Base-by-base conservation (phyloP, 306 rosid species). In the Vigna unguiculata region DNA sequence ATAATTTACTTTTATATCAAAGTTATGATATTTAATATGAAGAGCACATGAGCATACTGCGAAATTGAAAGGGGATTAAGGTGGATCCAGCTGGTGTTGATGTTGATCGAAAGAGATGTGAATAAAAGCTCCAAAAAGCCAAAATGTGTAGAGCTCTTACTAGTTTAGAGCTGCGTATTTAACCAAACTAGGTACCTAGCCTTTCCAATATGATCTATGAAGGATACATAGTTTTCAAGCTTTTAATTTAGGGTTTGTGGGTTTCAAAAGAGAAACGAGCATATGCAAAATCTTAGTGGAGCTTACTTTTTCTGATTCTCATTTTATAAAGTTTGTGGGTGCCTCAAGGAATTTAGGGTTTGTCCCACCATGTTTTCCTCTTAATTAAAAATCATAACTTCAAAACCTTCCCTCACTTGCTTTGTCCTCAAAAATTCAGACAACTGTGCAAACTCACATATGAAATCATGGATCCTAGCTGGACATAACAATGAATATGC, bases 341-440 rank as follows among this genome's bases (percentile, higher is more conserved):
- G 75, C 79, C 82, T 43, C 70, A 46, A 36, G 78, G 81, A 83
- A 83, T 77, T 79, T 67, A 36, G 34, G 12, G 65, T 40, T 68
- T 41, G 62, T 74, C 78, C 84, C 84, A 77, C 81, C 66, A 77
- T 48, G 34, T 14, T 60, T 76, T 72, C 0, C n/a, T 47, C 34
- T 43, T 73, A 65, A 80, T 36, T 14, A 6, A 4, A 28, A 64
- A 9, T 63, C 21, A 60, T 38, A 28, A 58, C 40, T 71, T 69
- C 51, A 71, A 83, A 69, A 19, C 45, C 76, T 34, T 82, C 14
- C n/a, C n/a, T 65, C 81, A 76, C 59, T 53, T 73, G 83, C 75
- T 69, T 57, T 89, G 90, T 87, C 83, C 82, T 87, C 85, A 61
- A 67, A 91, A 82, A 84, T 87, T 82, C 92, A 66, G 84, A 80